Evolutionary conservation across 192 early-diverging fungal species (phyloP), one percentile per base, ranked within the genome.

Genomic region (Coemansia aciculifera): DNA sequence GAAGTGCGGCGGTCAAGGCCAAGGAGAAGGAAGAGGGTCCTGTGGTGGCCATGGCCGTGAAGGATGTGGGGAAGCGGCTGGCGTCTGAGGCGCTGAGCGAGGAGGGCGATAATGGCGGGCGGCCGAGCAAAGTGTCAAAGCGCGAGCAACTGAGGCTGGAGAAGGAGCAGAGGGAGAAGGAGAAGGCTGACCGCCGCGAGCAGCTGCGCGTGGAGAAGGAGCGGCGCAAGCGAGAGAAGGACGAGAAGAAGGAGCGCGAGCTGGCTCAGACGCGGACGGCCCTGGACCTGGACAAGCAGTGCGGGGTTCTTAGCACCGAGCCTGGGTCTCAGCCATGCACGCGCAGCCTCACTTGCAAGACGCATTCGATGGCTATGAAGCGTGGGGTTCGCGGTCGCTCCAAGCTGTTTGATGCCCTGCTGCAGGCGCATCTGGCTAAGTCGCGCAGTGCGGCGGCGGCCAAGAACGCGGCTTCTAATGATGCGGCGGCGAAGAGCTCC

Each of bases 321-420:
- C 87, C 89, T 1, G 87, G 85, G 37, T 85, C 84, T 12, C 59
- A 74, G 48, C 86, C 86, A 0, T 98, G 96, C 77, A 84, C 88
- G 49, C 90, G 96, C 44, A 93, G 94, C 46, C 86, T 98, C 13
- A 98, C 94, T 31, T 98, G 96, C 84, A 98, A 98, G 73, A 95
- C 93, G 5, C 96, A 98, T 64, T 89, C 92, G 32, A 93, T 98
- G 85, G 89, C 89, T 1, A 84, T 87, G 42, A 98, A 98, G 73
- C 86, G 94, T 36, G 86, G 85, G 2, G 96, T 98, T 10, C 76
- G 78, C 46, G 96, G 95, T 15, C 86, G 96, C 51, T 93, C 94
- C 32, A 85, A 89, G 73, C 84, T 87, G 19, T 98, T 94, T 73
- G 93, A 98, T 67, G 83, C 86, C 5, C 71, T 96, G 21, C 75